Conservation (phyloP, 306 rosid species). For the Medicago truncatula region MtrunA17r5.0-ANR NC_053045.1:35626501-35627000, state of each 20-base stretch:
- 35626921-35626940: slow-evolving; percentile 70
- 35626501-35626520: slow-evolving; percentile 93
- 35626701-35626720: slow-evolving; percentile 80
- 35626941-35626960: slow-evolving; percentile 70
- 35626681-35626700: slow-evolving; percentile 91
- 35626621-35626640: slow-evolving; percentile 81
- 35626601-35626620: slow-evolving; percentile 81
- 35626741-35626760: slow-evolving; percentile 82
- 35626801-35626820: slow-evolving; percentile 94
- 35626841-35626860: slow-evolving; percentile 99
- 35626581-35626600: slow-evolving; percentile 87
- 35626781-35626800: slow-evolving; percentile 90
- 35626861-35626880: slow-evolving; percentile 85
- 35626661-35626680: slow-evolving; percentile 98
- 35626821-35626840: slow-evolving; percentile 90
- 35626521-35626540: slow-evolving; percentile 97
- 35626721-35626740: slow-evolving; percentile 67
- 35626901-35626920: slow-evolving; percentile 85
- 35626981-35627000: slow-evolving; percentile 68
- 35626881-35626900: slow-evolving; percentile 77
- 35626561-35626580: slow-evolving; percentile 89
- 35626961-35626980: slow-evolving; percentile 86
- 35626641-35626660: slow-evolving; percentile 85
- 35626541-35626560: slow-evolving; percentile 93
- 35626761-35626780: slow-evolving; percentile 67